A percentile compares a stretch with the other conserved stretches of the same genome.
These are phyloP conservation scores for Chenopodium album DNA, from an alignment of 148 eudicot genomes.

Conservation along the genomic window DNA sequence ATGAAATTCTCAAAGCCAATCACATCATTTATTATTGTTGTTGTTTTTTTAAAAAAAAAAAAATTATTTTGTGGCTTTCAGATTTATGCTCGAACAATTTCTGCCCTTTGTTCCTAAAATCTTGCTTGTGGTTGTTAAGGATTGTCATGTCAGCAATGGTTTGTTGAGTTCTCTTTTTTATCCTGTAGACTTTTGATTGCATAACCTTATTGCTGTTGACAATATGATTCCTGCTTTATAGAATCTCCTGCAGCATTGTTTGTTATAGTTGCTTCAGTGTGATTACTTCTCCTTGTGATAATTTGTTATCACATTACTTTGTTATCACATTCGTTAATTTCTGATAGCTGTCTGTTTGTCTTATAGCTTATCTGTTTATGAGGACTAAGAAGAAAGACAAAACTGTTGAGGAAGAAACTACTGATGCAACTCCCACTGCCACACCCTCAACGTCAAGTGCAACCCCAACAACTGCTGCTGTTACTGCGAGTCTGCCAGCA, in stretches of 20 bases:
- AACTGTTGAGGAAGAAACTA: slow-evolving; percentile 36
- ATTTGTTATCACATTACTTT: neutral
- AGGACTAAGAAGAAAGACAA: slow-evolving; percentile 61
- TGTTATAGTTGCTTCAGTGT: neutral
- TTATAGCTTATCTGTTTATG: slow-evolving; percentile 61
- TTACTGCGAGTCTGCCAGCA: slow-evolving; percentile 24
- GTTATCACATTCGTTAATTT: neutral
- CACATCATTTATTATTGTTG: no score
- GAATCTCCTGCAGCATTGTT: neutral
- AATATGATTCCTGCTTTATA: neutral
- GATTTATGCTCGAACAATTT: no score
- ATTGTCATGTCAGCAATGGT: no score
- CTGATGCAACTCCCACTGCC: slow-evolving; percentile 23
- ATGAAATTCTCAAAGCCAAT: no score
- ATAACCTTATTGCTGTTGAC: neutral
- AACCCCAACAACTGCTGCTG: slow-evolving; percentile 27
- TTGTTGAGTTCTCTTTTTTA: no score
- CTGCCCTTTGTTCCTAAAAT: no score
- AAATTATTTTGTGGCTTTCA: no score
- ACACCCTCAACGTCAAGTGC: slow-evolving; percentile 21
- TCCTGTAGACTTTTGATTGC: no score
- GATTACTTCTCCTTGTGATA: neutral
- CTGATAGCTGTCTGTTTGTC: slow-evolving; percentile 11
- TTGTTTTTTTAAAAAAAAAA: no score
- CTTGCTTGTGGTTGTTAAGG: no score